Evolutionary conservation across 371 early-diverging fungal genomes (phyloP), one percentile per base, ranked within the genome.

Genomic region (Dinochytrium kinnereticum): DNA sequence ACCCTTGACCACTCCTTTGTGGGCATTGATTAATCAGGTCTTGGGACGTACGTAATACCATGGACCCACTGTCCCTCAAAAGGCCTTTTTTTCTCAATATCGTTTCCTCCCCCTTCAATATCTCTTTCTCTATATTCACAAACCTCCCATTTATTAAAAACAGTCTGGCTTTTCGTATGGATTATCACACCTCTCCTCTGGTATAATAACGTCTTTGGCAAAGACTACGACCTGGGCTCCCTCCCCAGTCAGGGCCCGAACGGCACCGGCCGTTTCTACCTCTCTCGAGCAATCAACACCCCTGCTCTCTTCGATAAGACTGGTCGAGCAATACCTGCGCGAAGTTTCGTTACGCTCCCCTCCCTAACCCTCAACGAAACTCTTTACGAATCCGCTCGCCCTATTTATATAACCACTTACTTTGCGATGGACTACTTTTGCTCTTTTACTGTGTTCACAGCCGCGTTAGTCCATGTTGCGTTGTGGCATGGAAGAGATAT

Each of bases 341-440:
- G 24, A 15, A 40, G 15, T 26, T 40, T 66, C 44, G 44, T 66
- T 21, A 7, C 5, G 36, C 44, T 10, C n/a, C 38, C 38, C 2
- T 2, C 3, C n/a, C 28, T 66, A 26, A 40, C 71, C 10, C 38
- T 71, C 2, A 51, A 50, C 26, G 40, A 66, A 30, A 28, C 5
- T 30, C 24, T n/a, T 26, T 94, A 93, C 75, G 84, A 82, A 34
- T 79, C 81, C 71, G 88, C 91, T 73, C 90, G 90, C 24, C 94
- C 89, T 59, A 80, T 94, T 21, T 88, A 90, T 78, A 89, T 93
- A 81, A 87, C 69, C 17, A 40, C 49, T 15, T 36, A 49, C 59
- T 80, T 74, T 38, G 64, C 77, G 5, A 10, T 68, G 13, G 30
- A 36, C 24, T 80, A 80, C 71, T 33, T 53, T 19, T 33, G 28